phyloP scores from a whole-genome alignment of 148 eudicot genomes.

The Amaranthus palmeri region DNA sequence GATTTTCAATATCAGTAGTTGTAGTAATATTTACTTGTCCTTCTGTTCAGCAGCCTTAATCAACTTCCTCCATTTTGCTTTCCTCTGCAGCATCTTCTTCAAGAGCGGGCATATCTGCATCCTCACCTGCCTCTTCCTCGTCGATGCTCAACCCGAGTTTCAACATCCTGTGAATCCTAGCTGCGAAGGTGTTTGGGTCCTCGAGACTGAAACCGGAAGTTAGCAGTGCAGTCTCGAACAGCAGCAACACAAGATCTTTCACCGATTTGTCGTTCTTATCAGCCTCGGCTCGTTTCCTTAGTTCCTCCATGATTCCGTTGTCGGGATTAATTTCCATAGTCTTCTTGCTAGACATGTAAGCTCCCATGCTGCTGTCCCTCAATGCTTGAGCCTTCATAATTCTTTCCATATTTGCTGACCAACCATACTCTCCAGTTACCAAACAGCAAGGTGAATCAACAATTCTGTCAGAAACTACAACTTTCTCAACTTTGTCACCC shows the following conservation, averaged over 20 bases:
- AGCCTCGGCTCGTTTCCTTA: constrained; percentile 81
- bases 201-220: constrained; percentile 87
- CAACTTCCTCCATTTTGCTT: constrained; percentile 97
- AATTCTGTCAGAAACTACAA: constrained; percentile 76
- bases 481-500: constrained; percentile 83
- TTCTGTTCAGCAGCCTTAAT: constrained; percentile 22
- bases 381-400: constrained; percentile 93
- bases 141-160: constrained; percentile 83
- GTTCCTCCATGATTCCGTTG: constrained; percentile 86
- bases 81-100: constrained; percentile 79
- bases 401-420: constrained; percentile 94
- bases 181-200: constrained; percentile 67
- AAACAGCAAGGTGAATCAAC: constrained; percentile 90
- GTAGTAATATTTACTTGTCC: too few relatives aligned
- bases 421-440: constrained; percentile 89
- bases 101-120: constrained; percentile 61
- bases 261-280: constrained; percentile 92
- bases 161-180: constrained; percentile 84
- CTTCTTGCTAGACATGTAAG: constrained; percentile 96
- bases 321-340: constrained; percentile 93
- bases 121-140: constrained; percentile 55
- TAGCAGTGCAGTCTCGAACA: constrained; percentile 75
- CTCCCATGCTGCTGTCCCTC: constrained; percentile 79
- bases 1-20: too few relatives aligned
- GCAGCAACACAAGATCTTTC: constrained; percentile 71